Base-by-base conservation (phyloP, 108 stramenopile species). In the Discostella pseudostelligera region DNA sequence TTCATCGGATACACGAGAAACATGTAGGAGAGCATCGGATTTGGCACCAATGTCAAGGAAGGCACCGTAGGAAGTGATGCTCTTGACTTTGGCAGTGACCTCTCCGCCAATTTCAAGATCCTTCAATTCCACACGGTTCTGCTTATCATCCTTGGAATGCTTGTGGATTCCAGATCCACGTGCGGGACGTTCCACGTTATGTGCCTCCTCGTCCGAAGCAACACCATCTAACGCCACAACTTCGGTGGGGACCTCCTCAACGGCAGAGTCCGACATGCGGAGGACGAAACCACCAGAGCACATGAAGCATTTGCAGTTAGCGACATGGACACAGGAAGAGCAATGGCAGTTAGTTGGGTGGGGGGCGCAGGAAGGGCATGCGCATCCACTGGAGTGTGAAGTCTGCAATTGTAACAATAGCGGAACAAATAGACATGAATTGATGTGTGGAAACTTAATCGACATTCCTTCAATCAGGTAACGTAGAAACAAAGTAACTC, bases 21-120 rank as follows among this genome's bases (percentile, higher is more conserved):
- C 91, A 87, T 96, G 96, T 42, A 97, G 61, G 43, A 97, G 87
- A 50, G 90, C 96, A 81, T 97, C 94, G 35, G 87, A 85, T 45
- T 75, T 67, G 51, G 91, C 91, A 39, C 97, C 97, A 56, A 97
- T 88, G 79, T 97, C 97, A 20, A 96, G 82, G 76, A 96, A 96
- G 67, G 94, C 95, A 53, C 97, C 97, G 74, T 94, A 96, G 36
- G 81, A 59, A 28, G 89, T 69, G 54, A 96, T 87, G 48, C 88
- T 81, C 81, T 89, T 92, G 50, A 97, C 92, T 13, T 64, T 85
- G 55, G 92, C 97, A 22, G 65, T 76, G 19, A 96, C 89, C 8
- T 83, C 80, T 44, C 89, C 67, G 37, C 96, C 96, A 55, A 88
- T 84, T 55, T 81, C 78, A 65, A 95, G 90, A 56, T 94, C 89